Percentiles rank a stretch among this genome's conserved stretches.
These are phyloP conservation scores for Syzygium grande DNA, from an alignment of 345 rosid genomes.

Conservation along the genomic window DNA sequence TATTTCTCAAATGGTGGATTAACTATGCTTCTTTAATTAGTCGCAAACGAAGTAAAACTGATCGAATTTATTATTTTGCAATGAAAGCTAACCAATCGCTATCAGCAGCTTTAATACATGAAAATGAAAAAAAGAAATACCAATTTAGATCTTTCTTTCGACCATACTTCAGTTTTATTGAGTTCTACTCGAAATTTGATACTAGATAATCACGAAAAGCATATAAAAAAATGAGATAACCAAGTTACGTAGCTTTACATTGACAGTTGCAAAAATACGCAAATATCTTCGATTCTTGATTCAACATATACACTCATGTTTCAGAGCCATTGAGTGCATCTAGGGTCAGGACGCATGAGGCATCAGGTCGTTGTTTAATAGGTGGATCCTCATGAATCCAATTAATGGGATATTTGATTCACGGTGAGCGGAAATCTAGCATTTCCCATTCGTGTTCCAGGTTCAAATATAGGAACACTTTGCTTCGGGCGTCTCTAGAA, in stretches of 20 bases:
- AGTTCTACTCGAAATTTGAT: background rate
- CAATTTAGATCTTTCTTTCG: background rate
- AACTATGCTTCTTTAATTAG: background rate
- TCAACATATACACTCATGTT: background rate
- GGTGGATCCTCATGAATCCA: background rate
- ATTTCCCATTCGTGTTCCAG: background rate
- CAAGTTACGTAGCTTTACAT: background rate
- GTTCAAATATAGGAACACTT: background rate
- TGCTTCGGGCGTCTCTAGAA: background rate
- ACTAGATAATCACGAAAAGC: background rate
- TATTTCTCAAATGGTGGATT: background rate
- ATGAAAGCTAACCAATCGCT: background rate
- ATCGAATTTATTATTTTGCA: background rate
- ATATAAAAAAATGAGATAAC: background rate
- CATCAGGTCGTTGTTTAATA: background rate
- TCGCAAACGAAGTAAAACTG: background rate
- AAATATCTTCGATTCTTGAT: background rate
- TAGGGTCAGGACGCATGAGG: background rate
- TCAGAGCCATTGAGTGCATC: background rate
- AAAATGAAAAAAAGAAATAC: no score
- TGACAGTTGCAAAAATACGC: background rate
- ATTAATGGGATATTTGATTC: background rate
- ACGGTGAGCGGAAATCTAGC: background rate
- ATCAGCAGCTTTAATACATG: background rate
- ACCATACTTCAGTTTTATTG: background rate